These are phyloP conservation scores for Colletotrichum lindemuthianum DNA, from an alignment of 2,329 filamentous ascomycete species.

Conservation along the genomic window DNA sequence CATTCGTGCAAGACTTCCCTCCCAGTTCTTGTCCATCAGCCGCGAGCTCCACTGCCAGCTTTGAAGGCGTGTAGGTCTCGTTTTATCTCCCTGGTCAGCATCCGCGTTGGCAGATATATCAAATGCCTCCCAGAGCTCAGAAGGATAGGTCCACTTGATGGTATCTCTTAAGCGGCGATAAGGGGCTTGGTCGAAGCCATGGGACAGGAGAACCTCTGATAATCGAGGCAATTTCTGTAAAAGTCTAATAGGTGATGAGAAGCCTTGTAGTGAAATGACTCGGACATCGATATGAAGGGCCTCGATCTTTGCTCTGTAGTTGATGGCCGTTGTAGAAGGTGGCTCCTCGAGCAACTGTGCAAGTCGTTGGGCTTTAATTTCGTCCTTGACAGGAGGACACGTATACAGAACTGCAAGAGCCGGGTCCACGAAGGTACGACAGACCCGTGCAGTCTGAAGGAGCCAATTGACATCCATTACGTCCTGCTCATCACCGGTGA, in stretches of 20 bases:
- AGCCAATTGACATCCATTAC: conserved; percentile 68
- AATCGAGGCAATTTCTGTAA: conserved; percentile 74
- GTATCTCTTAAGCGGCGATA: conserved; percentile 67
- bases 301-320: conserved; percentile 78
- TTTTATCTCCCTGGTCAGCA: conserved; percentile 45
- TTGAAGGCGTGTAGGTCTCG: conserved; percentile 49
- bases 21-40: conserved; percentile 48
- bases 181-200: conserved; percentile 74
- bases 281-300: conserved; percentile 77
- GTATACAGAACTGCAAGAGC: conserved; percentile 78
- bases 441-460: conserved; percentile 69
- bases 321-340: conserved; percentile 59
- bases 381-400: conserved; percentile 69
- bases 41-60: conserved; percentile 73
- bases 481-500: conserved; percentile 42
- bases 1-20: conserved; percentile 57
- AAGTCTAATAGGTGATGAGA: conserved; percentile 60
- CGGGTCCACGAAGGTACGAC: conserved; percentile 74
- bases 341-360: conserved; percentile 65
- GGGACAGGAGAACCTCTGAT: conserved; percentile 76
- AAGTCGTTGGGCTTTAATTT: conserved; percentile 56
- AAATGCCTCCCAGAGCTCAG: conserved; percentile 72
- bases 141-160: conserved; percentile 76
- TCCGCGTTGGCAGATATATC: conserved; percentile 57
- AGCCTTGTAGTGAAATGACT: conserved; percentile 64